phyloP scores from a whole-genome alignment of 495 filamentous ascomycete species.

The Podospora pseudoanserina region DNA sequence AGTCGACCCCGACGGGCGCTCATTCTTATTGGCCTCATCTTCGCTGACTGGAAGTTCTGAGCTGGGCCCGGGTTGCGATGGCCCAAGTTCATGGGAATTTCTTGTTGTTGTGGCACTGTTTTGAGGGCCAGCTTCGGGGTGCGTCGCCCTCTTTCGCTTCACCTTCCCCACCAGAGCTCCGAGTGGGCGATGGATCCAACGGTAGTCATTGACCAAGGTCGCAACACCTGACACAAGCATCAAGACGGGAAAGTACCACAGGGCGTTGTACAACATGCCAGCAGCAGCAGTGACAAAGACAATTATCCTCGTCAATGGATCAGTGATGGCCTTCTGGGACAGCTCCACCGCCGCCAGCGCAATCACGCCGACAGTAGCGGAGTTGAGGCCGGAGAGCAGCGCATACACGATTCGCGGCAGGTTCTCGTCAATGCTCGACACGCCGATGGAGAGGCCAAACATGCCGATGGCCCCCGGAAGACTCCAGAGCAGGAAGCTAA shows the following conservation, averaged over 20 bases:
- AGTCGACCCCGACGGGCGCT: conserved; percentile 9
- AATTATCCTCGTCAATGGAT: conserved; percentile 63
- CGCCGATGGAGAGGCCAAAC: conserved; percentile 67
- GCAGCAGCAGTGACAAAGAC: conserved; percentile 66
- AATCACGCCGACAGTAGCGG: conserved; percentile 75
- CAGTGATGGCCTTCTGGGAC: conserved; percentile 69
- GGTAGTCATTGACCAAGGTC: conserved; percentile 60
- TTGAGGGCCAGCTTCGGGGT: conserved; percentile 2
- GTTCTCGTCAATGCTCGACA: conserved; percentile 55
- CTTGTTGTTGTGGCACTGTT: background rate
- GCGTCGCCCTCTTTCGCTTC: conserved; percentile 4
- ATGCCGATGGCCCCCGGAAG: conserved; percentile 75
- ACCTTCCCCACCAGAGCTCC: background rate
- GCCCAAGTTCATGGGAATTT: background rate
- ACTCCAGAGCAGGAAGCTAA: conserved; percentile 70
- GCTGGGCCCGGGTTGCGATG: background rate
- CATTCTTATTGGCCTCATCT: background rate
- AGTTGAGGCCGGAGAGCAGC: conserved; percentile 73
- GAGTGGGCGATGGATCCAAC: conserved; percentile 42
- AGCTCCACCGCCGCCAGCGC: conserved; percentile 74
- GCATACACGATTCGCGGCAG: conserved; percentile 69
- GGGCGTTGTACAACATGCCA: conserved; percentile 69
- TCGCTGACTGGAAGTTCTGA: conserved; percentile 21
- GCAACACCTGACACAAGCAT: conserved; percentile 56
- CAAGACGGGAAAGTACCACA: conserved; percentile 81